phyloP scores from a whole-genome alignment of 2,329 filamentous ascomycete genomes.

The Aspergillus pseudoterreus region DNA sequence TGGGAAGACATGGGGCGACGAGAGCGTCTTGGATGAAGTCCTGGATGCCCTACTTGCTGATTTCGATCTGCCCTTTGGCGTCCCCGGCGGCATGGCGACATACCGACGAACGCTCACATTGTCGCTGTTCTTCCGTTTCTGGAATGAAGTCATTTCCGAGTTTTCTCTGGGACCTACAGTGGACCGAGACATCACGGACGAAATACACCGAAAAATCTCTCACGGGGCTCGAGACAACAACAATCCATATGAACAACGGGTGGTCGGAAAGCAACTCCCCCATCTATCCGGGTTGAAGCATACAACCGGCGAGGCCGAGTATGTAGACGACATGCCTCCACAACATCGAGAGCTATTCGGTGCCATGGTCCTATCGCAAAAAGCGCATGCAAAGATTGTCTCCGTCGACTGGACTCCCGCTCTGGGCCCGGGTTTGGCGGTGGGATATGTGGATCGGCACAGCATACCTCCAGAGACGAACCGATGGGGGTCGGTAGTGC shows the following conservation, averaged over 20 bases:
- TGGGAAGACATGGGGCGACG: slow-evolving; percentile 69
- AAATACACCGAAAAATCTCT: slow-evolving; percentile 77
- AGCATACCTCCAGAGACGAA: slow-evolving; percentile 74
- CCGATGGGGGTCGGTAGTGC: slow-evolving; percentile 64
- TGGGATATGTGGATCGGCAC: slow-evolving; percentile 70
- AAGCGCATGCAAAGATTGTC: slow-evolving; percentile 74
- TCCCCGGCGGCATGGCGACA: slow-evolving; percentile 86
- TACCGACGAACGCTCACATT: slow-evolving; percentile 79
- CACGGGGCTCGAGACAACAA: slow-evolving; percentile 67
- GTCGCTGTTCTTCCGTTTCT: slow-evolving; percentile 91
- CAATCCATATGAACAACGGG: slow-evolving; percentile 63
- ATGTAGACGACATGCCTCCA: slow-evolving; percentile 81
- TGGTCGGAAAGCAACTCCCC: slow-evolving; percentile 73
- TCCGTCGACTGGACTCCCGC: slow-evolving; percentile 69
- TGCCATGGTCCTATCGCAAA: slow-evolving; percentile 74
- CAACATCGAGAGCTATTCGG: slow-evolving; percentile 78
- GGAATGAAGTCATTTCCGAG: slow-evolving; percentile 69
- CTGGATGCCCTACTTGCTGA: slow-evolving; percentile 75
- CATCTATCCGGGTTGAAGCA: slow-evolving; percentile 85
- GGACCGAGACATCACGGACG: slow-evolving; percentile 67
- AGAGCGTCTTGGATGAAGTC: slow-evolving; percentile 71
- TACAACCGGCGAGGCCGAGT: slow-evolving; percentile 80
- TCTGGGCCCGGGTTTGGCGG: slow-evolving; percentile 71
- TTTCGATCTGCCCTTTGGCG: slow-evolving; percentile 77
- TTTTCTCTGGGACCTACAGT: slow-evolving; percentile 50